Base-by-base conservation (phyloP, 2,329 filamentous ascomycete genomes). In the Phaeosphaeriaceae sp. region DNA sequence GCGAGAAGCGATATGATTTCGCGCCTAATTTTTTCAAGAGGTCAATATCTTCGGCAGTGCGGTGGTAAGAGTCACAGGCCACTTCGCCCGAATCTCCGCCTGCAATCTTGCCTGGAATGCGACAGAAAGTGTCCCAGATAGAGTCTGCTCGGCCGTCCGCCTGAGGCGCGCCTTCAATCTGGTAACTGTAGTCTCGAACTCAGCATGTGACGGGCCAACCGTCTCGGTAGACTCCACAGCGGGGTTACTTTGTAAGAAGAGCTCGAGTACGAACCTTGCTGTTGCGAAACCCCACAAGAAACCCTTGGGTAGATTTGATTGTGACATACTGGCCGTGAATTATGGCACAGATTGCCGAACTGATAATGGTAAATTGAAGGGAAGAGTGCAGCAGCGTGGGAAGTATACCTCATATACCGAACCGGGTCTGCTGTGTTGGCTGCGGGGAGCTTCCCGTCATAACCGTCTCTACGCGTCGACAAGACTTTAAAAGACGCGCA, bases 111-210 rank as follows among this genome's bases (percentile, higher is more conserved):
- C 91, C 91, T 7, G 90, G 88, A 53, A 87, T 89, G 62, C 86
- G 86, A 79, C 90, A 93, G 81, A 96, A 96, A n/a, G 86, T 89
- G 79, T 96, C 92, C 92, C 92, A 96, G 77, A 96, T 95, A 61
- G 90, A 92, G 54, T 91, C 88, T 21, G 86, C 90, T 63, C 92
- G 90, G 64, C 92, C 92, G 74, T 94, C 92, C 72, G 89, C 86
- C 48, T 89, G 82, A 41, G 85, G 82, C 48, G 88, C 88, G 57
- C 92, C 92, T 82, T 96, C 92, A 68, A 96, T 91, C 77, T 96
- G 92, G 82, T 95, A 96, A 74, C 92, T 95, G 73, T 41, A 47
- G n/a, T 49, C 58, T 46, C 55, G 60, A 52, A 36, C 58, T 75
- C 58, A 73, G 71, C 59, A 66, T 53, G 53, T 47, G 56, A 46